Conservation (phyloP, 2,329 filamentous ascomycete genomes). For the Xylaria sp. region DNA sequence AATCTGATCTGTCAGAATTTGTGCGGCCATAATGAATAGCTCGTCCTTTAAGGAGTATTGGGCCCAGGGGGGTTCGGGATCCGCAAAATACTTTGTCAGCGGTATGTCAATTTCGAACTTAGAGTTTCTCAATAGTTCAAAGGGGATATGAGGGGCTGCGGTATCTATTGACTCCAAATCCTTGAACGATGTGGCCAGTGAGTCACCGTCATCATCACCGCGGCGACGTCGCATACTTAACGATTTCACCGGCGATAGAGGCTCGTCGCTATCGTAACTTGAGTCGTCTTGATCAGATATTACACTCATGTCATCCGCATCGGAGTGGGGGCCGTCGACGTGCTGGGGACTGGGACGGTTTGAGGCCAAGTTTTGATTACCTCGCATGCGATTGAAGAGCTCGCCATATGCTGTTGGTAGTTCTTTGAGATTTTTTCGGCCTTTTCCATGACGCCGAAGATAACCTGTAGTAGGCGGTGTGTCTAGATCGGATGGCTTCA, state of each 20-base stretch:
- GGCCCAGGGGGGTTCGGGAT: slow-evolving; percentile 64
- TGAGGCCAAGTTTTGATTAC: slow-evolving; percentile 51
- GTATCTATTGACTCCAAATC: slow-evolving; percentile 62
- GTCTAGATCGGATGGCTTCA: slow-evolving; percentile 48
- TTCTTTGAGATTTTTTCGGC: slow-evolving; percentile 53
- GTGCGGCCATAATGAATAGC: slow-evolving; percentile 73
- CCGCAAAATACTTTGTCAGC: slow-evolving; percentile 67
- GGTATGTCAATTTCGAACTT: slow-evolving; percentile 63
- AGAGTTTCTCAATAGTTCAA: slow-evolving; percentile 62
- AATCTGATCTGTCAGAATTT: slow-evolving; percentile 78
- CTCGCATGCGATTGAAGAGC: slow-evolving; percentile 54
- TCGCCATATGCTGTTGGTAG: slow-evolving; percentile 52
- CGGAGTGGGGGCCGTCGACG: slow-evolving; percentile 55
- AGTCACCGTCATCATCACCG: slow-evolving; percentile 64
- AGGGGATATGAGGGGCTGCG: slow-evolving; percentile 58
- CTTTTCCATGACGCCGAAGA: slow-evolving; percentile 59
- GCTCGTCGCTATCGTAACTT: slow-evolving; percentile 62
- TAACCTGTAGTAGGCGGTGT: slow-evolving; percentile 61
- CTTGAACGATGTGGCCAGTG: slow-evolving; percentile 62
- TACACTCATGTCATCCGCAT: slow-evolving; percentile 62
- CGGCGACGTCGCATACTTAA: slow-evolving; percentile 55
- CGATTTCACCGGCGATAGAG: slow-evolving; percentile 62
- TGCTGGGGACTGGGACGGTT: slow-evolving; percentile 55
- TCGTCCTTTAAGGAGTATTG: slow-evolving; percentile 63
- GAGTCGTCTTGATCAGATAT: slow-evolving; percentile 68